Percentiles rank a stretch among this genome's conserved stretches.
These are phyloP conservation scores for Phalaenopsis hybrid DNA, from an alignment of 116 monocot genomes.

Conservation along the genomic window DNA sequence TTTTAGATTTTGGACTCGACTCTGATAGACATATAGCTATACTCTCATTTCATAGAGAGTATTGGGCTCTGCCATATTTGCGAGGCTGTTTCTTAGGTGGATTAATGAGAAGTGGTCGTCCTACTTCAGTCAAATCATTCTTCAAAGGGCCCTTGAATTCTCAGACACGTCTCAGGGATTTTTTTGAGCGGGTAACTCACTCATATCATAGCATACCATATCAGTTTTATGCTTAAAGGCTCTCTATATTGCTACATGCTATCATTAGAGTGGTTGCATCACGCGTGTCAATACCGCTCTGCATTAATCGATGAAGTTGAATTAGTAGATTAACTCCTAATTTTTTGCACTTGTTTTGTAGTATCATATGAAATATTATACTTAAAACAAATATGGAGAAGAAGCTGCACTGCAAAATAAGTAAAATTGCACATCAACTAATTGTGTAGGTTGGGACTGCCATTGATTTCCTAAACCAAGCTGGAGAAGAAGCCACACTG, in stretches of 20 bases:
- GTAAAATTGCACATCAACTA: background rate
- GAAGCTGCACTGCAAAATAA: background rate
- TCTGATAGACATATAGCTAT: conserved; percentile 59
- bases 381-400: no score
- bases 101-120: conserved; percentile 26
- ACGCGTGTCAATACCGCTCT: no score
- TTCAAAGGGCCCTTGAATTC: conserved; percentile 61
- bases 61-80: conserved; percentile 60
- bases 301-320: no score
- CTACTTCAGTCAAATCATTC: conserved; percentile 47
- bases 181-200: conserved; percentile 57
- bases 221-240: no score
- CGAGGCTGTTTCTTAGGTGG: conserved; percentile 61
- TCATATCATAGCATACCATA: background rate
- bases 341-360: no score
- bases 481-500: conserved; percentile 59
- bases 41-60: conserved; percentile 39
- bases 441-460: conserved; percentile 48
- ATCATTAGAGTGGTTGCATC: no score
- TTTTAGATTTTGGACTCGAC: conserved; percentile 46
- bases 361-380: no score
- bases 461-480: conserved; percentile 60
- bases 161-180: conserved; percentile 67
- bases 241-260: no score
- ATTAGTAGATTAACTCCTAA: no score